Conservation (phyloP, 139 green algal genomes). For the Tetradesmus lagerheimii region DNA sequence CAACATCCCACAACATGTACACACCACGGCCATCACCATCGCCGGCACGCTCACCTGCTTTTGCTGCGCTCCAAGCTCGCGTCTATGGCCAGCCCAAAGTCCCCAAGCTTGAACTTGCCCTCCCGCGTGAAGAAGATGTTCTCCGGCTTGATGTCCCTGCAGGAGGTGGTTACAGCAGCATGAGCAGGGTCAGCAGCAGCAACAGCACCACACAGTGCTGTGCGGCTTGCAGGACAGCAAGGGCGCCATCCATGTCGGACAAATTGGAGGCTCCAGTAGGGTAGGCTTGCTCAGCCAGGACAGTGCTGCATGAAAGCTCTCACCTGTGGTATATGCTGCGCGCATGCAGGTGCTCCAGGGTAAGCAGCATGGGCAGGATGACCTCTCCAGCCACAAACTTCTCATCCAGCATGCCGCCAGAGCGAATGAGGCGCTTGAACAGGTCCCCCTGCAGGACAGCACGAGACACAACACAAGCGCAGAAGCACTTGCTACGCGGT, state of each 20-base stretch:
- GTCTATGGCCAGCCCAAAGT: conserved; percentile 73
- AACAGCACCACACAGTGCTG: background rate
- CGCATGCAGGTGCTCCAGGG: conserved; percentile 48
- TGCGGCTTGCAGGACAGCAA: background rate
- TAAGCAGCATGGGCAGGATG: conserved; percentile 56
- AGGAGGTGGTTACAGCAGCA: background rate
- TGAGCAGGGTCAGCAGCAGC: background rate
- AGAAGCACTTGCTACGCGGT: background rate
- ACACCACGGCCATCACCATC: too few species aligned
- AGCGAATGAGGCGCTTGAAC: conserved; percentile 48
- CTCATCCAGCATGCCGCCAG: conserved; percentile 52
- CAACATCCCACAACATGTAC: too few species aligned
- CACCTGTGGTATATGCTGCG: conserved; percentile 56
- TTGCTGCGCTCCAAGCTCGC: conserved; percentile 44
- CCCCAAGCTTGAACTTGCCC: conserved; percentile 57
- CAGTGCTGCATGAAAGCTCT: background rate
- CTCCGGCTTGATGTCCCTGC: conserved; percentile 59
- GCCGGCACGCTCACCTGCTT: conserved; percentile 2
- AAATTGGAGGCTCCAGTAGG: too few species aligned
- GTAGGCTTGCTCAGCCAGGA: too few species aligned
- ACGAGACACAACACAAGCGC: background rate
- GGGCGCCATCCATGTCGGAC: background rate
- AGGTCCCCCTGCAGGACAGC: conserved; percentile 50
- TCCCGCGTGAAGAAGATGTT: conserved; percentile 67
- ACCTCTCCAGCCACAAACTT: conserved; percentile 50